Conservation (phyloP, 2,329 filamentous ascomycete species). For the Coniochaeta sp. region DNA sequence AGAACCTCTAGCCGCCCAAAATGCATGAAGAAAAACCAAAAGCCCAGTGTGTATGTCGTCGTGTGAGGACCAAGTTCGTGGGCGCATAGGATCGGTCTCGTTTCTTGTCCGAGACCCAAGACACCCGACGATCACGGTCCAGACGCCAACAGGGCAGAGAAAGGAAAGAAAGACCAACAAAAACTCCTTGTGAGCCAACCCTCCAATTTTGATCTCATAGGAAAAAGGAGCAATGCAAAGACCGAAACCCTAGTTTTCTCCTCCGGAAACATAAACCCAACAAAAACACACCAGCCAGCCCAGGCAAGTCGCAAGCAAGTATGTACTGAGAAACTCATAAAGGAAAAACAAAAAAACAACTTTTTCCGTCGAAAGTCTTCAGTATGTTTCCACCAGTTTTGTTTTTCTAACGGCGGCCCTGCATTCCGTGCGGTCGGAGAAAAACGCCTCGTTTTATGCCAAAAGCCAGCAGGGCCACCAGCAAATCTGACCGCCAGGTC, state of each 20-base stretch:
- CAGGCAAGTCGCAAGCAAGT: background rate
- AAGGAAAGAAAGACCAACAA: slow-evolving; percentile 6
- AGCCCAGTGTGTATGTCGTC: too few species aligned
- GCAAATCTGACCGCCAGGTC: too few species aligned
- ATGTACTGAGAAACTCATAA: slow-evolving; percentile 1
- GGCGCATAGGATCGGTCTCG: too few species aligned
- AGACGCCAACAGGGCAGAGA: slow-evolving; percentile 1
- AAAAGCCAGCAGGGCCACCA: too few species aligned
- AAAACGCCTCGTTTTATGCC: slow-evolving; percentile 1
- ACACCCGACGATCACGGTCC: slow-evolving; percentile 3
- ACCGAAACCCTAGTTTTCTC: background rate
- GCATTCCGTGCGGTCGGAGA: background rate
- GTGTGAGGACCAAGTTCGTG: too few species aligned
- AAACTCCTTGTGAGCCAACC: slow-evolving; percentile 5
- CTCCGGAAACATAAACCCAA: background rate
- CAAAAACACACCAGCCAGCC: background rate
- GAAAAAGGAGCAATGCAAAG: background rate
- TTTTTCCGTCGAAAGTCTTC: background rate
- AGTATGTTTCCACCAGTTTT: background rate
- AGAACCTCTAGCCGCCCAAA: slow-evolving; percentile 8
- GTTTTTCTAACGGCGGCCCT: background rate
- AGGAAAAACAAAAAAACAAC: background rate
- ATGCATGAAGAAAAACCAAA: slow-evolving; percentile 1
- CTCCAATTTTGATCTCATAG: slow-evolving; percentile 7
- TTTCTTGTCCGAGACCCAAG: background rate